Base-by-base conservation (phyloP, 352 stramenopile genomes). In the Elongisporangium senticosum region DNA sequence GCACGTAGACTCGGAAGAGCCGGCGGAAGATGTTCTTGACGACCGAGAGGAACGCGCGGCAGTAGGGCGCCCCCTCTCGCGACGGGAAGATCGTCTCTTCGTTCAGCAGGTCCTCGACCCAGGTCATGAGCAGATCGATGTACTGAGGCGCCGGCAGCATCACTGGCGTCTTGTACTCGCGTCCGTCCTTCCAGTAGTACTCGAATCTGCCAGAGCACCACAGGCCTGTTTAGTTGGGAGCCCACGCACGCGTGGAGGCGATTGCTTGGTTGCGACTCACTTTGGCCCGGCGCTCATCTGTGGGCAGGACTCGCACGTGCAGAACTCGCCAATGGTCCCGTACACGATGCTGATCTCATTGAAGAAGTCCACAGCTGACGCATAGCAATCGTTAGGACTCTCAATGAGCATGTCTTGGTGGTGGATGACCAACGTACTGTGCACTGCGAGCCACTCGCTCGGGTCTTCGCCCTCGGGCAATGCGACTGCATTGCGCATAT, bases 1-100 rank as follows among this genome's bases (percentile, higher is more conserved):
- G 96, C 20, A 93, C 94, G 71, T 98, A 99, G 1, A 99, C 93
- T 13, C 96, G 82, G 74, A 99, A 98, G n/a, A 99, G 75, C 33
- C 95, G 79, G 51, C 94, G 82, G 68, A 98, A 99, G 47, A 98
- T 98, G 62, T 89, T 93, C 63, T 94, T 92, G 23, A 97, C 72
- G 8, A 82, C 69, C n/a, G 69, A 79, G 14, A 86, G 56, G 65
- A 98, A 98, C 47, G 89, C 75, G 8, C 77, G 83, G 7, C 79
- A 84, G 74, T 96, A 98, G 26, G 68, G 58, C 6, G 74, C 64
- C 21, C 74, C 73, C 62, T 89, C 74, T 17, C 69, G 74, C 13
- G 81, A 85, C 5, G 86, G 87, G 51, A 96, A 96, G 19, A 95
- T 43, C 3, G 66, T 62, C 15, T 84, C 70, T 56, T 97, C 87